Conservation (phyloP, 257 asterid species). For the Gardenia jasminoides region DNA sequence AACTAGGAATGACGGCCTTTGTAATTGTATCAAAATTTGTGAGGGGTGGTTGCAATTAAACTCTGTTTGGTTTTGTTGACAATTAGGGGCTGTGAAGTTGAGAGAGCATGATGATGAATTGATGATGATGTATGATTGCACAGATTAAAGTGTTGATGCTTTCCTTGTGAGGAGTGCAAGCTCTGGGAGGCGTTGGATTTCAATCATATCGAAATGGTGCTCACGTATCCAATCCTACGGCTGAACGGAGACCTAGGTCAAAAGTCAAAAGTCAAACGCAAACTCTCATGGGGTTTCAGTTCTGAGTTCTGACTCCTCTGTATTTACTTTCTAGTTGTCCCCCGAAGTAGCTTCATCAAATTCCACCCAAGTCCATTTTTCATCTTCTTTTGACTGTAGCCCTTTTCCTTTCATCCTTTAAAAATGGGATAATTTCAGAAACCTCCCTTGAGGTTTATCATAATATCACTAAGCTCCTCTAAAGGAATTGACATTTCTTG, state of each 20-base stretch:
- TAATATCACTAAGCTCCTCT: too few relatives aligned
- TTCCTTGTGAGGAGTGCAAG: constrained; percentile 46
- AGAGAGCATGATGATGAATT: not conserved
- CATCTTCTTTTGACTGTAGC: too few relatives aligned
- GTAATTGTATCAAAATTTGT: not conserved
- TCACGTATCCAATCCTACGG: not conserved
- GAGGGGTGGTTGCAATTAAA: not conserved
- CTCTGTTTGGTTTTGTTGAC: not conserved
- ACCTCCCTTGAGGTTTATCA: too few relatives aligned
- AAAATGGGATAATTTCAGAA: too few relatives aligned
- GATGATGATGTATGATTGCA: constrained; percentile 22
- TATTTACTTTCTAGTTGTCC: not conserved
- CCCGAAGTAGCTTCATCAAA: not conserved
- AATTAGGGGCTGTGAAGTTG: not conserved
- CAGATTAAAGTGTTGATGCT: constrained; percentile 21
- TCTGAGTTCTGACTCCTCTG: not conserved
- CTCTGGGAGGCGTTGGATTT: constrained; percentile 18
- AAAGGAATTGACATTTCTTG: too few relatives aligned
- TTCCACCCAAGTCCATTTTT: not conserved
- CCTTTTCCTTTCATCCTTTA: too few relatives aligned
- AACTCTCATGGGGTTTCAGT: not conserved
- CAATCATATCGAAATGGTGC: not conserved
- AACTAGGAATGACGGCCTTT: not conserved
- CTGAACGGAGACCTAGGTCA: not conserved
- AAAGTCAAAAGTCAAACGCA: constrained; percentile 4